phyloP scores from a whole-genome alignment of 345 rosid genomes.

The Draba incana region DNA sequence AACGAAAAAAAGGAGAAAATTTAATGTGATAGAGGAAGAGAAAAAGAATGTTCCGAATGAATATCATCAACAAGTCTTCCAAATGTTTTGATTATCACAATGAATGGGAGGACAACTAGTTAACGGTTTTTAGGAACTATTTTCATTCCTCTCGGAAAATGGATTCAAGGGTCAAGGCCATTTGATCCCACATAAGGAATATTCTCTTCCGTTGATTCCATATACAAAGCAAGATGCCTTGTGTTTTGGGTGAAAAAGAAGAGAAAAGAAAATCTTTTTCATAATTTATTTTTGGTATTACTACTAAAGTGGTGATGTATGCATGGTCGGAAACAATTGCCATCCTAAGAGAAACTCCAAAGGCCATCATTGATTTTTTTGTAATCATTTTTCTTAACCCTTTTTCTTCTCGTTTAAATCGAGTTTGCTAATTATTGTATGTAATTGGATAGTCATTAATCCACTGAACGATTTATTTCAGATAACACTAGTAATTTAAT shows the following conservation, averaged over 20 bases:
- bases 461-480: neutral
- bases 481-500: neutral
- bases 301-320: constrained; percentile 40
- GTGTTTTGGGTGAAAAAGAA: constrained; percentile 12
- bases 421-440: neutral
- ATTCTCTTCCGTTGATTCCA: constrained; percentile 36
- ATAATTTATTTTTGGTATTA: constrained; percentile 42
- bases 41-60: neutral
- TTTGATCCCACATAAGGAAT: constrained; percentile 32
- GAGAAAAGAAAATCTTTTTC: constrained; percentile 24
- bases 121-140: neutral
- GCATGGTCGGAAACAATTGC: constrained; percentile 37
- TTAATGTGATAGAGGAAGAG: neutral
- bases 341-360: constrained; percentile 38
- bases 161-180: constrained; percentile 32
- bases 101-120: neutral
- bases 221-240: constrained; percentile 37
- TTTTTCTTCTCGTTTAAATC: constrained; percentile 16
- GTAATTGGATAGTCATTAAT: neutral
- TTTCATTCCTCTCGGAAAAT: neutral
- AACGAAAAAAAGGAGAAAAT: too few relatives aligned
- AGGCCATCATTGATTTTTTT: constrained; percentile 22
- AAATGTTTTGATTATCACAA: neutral
- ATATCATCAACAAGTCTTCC: neutral
- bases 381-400: constrained; percentile 18